These are phyloP conservation scores for Colletotrichum destructivum DNA, from an alignment of 2,329 filamentous ascomycete species.

Conservation along the genomic window DNA sequence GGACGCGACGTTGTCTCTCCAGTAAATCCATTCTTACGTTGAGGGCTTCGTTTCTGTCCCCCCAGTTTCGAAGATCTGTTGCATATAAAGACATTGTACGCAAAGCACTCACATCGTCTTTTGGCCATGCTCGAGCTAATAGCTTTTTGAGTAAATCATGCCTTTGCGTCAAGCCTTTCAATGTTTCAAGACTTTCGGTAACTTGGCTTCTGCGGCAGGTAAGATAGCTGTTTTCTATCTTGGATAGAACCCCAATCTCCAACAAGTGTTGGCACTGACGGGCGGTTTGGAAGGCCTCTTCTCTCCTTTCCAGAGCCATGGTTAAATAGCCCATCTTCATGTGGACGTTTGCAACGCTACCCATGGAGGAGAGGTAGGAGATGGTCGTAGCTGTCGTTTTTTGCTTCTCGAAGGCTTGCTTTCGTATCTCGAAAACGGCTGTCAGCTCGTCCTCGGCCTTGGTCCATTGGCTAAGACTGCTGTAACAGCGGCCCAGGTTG, in stretches of 20 bases:
- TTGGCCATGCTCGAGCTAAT: too few relatives aligned
- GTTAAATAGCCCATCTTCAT: background rate
- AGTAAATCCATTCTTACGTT: background rate
- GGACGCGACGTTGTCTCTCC: background rate
- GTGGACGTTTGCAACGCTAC: background rate
- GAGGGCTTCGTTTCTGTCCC: background rate
- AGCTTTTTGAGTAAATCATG: too few relatives aligned
- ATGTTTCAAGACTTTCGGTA: too few relatives aligned
- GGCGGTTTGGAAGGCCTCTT: background rate
- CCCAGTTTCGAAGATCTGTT: background rate
- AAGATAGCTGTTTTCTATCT: too few relatives aligned
- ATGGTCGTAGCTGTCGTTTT: background rate
- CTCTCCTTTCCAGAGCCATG: background rate
- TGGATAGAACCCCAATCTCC: too few relatives aligned
- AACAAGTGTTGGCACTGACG: background rate
- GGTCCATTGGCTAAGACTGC: too few relatives aligned
- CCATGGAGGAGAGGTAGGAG: background rate
- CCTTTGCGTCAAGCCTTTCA: too few relatives aligned
- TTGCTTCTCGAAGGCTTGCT: background rate
- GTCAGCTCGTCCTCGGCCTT: background rate
- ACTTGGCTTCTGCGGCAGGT: too few relatives aligned
- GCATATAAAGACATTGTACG: background rate
- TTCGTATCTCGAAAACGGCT: background rate
- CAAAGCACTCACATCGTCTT: too few relatives aligned
- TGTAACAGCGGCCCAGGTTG: constrained; percentile 8